These are phyloP conservation scores for Selaginella tamariscina DNA, from an alignment of 75 land plant genomes.

Conservation along the genomic window DNA sequence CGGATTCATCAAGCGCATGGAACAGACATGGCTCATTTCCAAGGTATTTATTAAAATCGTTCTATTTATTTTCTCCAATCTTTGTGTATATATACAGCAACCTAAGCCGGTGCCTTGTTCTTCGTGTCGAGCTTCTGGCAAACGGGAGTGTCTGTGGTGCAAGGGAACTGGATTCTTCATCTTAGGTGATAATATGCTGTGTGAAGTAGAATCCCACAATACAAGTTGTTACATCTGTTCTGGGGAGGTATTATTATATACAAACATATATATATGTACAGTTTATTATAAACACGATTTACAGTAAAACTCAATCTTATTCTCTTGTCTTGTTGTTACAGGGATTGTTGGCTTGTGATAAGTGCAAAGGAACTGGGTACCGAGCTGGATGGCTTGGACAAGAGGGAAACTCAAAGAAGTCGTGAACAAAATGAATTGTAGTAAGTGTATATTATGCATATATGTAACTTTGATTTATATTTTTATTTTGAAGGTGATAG, in stretches of 20 bases:
- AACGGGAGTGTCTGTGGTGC: slow-evolving; percentile 86
- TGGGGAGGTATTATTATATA: slow-evolving; percentile 54
- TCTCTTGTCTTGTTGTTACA: slow-evolving; percentile 21
- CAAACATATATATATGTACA: neutral
- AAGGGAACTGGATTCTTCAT: slow-evolving; percentile 87
- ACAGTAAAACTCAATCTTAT: neutral
- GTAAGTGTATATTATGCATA: no score
- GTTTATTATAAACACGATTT: neutral
- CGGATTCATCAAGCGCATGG: slow-evolving; percentile 20
- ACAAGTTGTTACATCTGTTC: slow-evolving; percentile 69
- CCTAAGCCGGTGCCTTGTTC: slow-evolving; percentile 68
- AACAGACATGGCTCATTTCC: slow-evolving; percentile 26
- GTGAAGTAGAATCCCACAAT: slow-evolving; percentile 82
- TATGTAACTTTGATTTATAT: no score
- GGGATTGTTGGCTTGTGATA: slow-evolving; percentile 63
- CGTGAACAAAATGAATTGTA: no score
- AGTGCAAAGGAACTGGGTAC: slow-evolving; percentile 89
- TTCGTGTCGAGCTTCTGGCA: slow-evolving; percentile 59
- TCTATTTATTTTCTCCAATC: neutral
- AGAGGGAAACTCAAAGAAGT: no score
- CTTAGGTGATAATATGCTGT: slow-evolving; percentile 80
- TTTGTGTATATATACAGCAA: slow-evolving; percentile 47
- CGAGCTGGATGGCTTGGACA: slow-evolving; percentile 80
- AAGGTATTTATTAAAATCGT: slow-evolving; percentile 9
- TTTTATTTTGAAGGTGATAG: no score